These are phyloP conservation scores for Nevesoporus exiguus DNA, from an alignment of 768 basidiomycete genomes.

Conservation along the genomic window DNA sequence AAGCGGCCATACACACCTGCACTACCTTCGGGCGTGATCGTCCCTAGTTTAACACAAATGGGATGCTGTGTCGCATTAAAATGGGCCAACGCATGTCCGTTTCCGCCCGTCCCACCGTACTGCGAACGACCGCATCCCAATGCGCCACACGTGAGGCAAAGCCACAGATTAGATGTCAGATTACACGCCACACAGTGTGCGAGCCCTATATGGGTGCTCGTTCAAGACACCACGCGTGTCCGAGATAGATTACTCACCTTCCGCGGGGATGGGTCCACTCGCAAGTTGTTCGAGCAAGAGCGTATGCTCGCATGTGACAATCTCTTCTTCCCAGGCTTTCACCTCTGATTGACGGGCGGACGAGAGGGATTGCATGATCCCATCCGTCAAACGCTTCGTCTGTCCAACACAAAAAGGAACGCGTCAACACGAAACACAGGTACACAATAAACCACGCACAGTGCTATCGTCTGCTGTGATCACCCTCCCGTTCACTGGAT, in stretches of 20 bases:
- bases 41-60: constrained; percentile 90
- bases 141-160: constrained; percentile 88
- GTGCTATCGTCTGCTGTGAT: constrained; percentile 37
- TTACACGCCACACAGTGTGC: constrained; percentile 83
- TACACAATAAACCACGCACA: constrained; percentile 19
- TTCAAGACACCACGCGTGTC: not conserved
- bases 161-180: constrained; percentile 90
- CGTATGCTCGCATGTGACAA: constrained; percentile 81
- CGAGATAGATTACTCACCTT: constrained; percentile 16
- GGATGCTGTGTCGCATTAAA: constrained; percentile 69
- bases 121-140: constrained; percentile 89
- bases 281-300: constrained; percentile 47
- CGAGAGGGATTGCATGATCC: constrained; percentile 76
- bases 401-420: constrained; percentile 18
- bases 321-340: constrained; percentile 97
- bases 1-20: constrained; percentile 57
- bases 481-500: constrained; percentile 44
- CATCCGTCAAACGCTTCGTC: constrained; percentile 57
- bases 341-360: constrained; percentile 93
- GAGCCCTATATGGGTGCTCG: constrained; percentile 46
- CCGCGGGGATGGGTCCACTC: constrained; percentile 22
- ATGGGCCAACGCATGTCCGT: constrained; percentile 86
- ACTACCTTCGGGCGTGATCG: constrained; percentile 90
- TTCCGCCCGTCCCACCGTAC: constrained; percentile 77
- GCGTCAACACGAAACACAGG: not conserved